A percentile compares a stretch with the other conserved stretches of the same genome.
Evolutionary conservation across 768 basidiomycete species (phyloP).

Genomic region (Kwoniella sp.): DNA sequence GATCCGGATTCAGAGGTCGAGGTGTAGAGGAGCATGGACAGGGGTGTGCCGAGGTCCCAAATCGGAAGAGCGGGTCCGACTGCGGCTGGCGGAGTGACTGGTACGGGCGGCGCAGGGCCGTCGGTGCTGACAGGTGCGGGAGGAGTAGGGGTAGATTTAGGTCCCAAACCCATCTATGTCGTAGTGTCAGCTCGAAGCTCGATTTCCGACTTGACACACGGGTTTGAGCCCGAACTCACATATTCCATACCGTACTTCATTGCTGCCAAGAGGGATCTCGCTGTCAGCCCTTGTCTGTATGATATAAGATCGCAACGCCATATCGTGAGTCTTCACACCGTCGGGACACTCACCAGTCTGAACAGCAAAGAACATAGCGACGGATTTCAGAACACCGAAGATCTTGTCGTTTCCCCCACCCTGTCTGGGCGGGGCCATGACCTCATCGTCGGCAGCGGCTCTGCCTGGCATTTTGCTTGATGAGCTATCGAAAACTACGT

Average conservation of each 20-base stretch:
- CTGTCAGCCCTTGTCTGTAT: neutral
- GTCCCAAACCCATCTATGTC: constrained; percentile 24
- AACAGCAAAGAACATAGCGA: constrained; percentile 40
- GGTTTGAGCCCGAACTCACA: constrained; percentile 20
- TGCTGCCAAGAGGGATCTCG: constrained; percentile 20
- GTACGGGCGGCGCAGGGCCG: constrained; percentile 1
- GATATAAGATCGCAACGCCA: no score
- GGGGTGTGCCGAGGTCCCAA: constrained; percentile 50
- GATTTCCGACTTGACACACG: no score
- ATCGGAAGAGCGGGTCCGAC: constrained; percentile 26
- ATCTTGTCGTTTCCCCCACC: constrained; percentile 20
- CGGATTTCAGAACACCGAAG: constrained; percentile 15
- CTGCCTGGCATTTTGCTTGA: constrained; percentile 14
- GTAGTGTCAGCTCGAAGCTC: neutral
- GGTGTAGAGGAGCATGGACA: constrained; percentile 50
- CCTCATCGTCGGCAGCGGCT: constrained; percentile 19
- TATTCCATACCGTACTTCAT: constrained; percentile 48
- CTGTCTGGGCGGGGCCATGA: constrained; percentile 11
- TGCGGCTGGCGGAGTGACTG: neutral
- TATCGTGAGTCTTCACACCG: neutral
- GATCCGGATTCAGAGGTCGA: constrained; percentile 30
- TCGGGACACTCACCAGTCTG: constrained; percentile 38
- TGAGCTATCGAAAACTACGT: no score
- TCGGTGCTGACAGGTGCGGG: constrained; percentile 22
- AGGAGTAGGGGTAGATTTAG: constrained; percentile 13